phyloP scores from a whole-genome alignment of 345 rosid genomes.

The Nasturtium officinale region DNA sequence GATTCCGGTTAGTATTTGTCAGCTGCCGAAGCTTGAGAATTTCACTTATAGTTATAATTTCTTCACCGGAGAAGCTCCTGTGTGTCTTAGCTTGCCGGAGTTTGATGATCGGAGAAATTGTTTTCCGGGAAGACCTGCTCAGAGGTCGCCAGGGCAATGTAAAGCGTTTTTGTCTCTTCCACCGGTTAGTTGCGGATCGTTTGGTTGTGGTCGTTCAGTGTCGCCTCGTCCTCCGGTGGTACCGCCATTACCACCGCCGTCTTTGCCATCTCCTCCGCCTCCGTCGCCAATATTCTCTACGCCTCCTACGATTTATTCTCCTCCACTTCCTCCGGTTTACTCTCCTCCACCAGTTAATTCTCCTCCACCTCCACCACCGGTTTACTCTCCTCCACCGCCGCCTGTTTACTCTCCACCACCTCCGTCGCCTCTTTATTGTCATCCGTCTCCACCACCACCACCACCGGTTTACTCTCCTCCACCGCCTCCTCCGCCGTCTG shows the following conservation, averaged over 20 bases:
- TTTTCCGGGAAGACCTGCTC: conserved; percentile 60
- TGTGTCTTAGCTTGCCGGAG: conserved; percentile 50
- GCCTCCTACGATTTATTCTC: conserved; percentile 43
- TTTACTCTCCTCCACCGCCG: conserved; percentile 18
- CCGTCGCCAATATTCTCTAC: conserved; percentile 43
- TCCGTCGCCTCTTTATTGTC: neutral
- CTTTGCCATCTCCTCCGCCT: conserved; percentile 60
- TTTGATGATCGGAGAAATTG: conserved; percentile 68
- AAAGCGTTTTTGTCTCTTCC: conserved; percentile 52
- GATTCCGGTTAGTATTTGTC: conserved; percentile 62
- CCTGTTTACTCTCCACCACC: neutral
- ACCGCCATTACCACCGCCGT: conserved; percentile 65
- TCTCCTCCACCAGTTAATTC: conserved; percentile 47
- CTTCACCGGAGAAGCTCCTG: conserved; percentile 73
- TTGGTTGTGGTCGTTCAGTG: conserved; percentile 66
- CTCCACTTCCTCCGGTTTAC: conserved; percentile 32
- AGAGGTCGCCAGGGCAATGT: conserved; percentile 61
- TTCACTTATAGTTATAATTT: conserved; percentile 67
- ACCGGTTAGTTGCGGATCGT: conserved; percentile 62
- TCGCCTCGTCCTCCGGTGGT: conserved; percentile 64
- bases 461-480: conserved; percentile 32
- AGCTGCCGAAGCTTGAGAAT: conserved; percentile 62
- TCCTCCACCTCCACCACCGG: conserved; percentile 33
- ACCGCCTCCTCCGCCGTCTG: neutral
- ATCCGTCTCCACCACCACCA: too few species aligned